Base-by-base conservation (phyloP, 768 basidiomycete species). In the Naganishia vaughanmartiniae region DNA sequence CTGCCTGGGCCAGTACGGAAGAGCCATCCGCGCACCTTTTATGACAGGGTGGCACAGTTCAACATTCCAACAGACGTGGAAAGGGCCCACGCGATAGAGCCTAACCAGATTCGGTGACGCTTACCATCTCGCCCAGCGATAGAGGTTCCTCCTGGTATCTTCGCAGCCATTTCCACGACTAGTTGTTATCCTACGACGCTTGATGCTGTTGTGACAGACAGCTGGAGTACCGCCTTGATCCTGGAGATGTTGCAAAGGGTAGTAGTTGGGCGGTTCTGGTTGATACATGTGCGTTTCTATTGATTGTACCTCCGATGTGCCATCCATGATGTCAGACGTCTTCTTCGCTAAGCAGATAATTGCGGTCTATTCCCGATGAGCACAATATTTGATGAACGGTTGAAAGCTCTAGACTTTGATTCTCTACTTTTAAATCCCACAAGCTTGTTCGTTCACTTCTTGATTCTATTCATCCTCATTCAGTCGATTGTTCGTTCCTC, bases 21-120 rank as follows among this genome's bases (percentile, higher is more conserved):
- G 88, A 87, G 0, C 90, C 91, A 74, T 93, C 91, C 15, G 87
- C 85, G 73, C 86, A 90, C 88, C 91, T 93, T 57, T 58, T 2
- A n/a, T 36, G 39, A 39, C 1, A 24, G 5, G 24, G 24, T 2
- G 24, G 6, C 9, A 10, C 6, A 46, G 24, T 24, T n/a, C 48
- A 51, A 51, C 42, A 42, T 51, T 51, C n/a, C 48, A 4, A 51
- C 14, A 9, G 4, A 9, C 4, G 48, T 17, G 14, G 46, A 4
- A 7, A 14, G 7, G 24, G 48, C n/a, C 15, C 21, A 24, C 5
- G 12, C 19, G 21, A 51, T 12, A 24, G 14, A 42, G 42, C 42
- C 17, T 15, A 11, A 42, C 10, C 42, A 42, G n/a, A 42, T 2
- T 42, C 10, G 15, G 9, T 42, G 42, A 42, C 42, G 42, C 60